phyloP scores from a whole-genome alignment of 2,329 filamentous ascomycete species.

The Fusarium sp. region DNA sequence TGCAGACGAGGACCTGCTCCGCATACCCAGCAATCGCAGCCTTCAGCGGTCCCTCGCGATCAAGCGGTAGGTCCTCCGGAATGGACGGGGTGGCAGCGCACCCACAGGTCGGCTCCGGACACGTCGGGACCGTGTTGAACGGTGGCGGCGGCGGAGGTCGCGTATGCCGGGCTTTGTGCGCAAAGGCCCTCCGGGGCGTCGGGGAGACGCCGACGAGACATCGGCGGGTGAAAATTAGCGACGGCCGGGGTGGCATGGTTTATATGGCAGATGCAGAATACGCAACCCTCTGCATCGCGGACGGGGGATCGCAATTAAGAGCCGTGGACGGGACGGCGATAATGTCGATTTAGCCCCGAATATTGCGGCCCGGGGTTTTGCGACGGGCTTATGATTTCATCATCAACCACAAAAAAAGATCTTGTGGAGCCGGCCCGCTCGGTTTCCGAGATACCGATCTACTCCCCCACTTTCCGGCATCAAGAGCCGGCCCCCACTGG shows the following conservation, averaged over 20 bases:
- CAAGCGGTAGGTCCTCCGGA: conserved; percentile 81
- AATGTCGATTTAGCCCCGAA: conserved; percentile 19
- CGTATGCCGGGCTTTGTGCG: conserved; percentile 31
- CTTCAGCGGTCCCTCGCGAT: conserved; percentile 78
- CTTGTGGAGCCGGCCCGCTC: conserved; percentile 28
- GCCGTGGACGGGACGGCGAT: neutral
- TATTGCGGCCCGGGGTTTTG: conserved; percentile 36
- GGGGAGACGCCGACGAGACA: conserved; percentile 24
- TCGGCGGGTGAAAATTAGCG: conserved; percentile 31
- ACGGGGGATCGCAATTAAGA: neutral
- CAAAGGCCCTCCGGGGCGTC: conserved; percentile 28
- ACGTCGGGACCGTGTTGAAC: conserved; percentile 67
- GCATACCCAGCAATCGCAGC: conserved; percentile 84
- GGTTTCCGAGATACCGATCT: conserved; percentile 38
- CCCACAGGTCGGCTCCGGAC: conserved; percentile 82
- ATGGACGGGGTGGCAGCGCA: conserved; percentile 78
- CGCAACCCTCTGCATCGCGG: conserved; percentile 3
- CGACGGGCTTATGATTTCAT: conserved; percentile 27
- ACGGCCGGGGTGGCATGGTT: conserved; percentile 38
- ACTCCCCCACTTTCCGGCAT: conserved; percentile 45
- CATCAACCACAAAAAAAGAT: conserved; percentile 20
- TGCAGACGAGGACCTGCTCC: conserved; percentile 88
- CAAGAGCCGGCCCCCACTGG: conserved; percentile 32
- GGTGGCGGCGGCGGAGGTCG: conserved; percentile 46
- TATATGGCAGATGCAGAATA: neutral